Base-by-base conservation (phyloP, 2,329 filamentous ascomycete genomes). In the Leptographium procerum region DNA sequence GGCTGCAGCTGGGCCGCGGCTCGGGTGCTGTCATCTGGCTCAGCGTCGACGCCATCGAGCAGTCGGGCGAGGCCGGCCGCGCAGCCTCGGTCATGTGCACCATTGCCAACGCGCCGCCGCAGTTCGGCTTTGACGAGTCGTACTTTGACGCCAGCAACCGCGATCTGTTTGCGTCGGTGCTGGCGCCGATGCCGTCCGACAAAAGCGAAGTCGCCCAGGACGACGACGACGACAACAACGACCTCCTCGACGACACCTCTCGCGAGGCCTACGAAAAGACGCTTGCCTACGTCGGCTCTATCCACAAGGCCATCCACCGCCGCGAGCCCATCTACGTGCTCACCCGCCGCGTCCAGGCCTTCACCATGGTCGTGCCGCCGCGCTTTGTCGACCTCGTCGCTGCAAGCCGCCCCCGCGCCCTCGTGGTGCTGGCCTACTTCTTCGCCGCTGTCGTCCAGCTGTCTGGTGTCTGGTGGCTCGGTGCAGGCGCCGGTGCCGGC, bases 261-360 rank as follows among this genome's bases (percentile, higher is more conserved):
- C 61, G 64, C 11, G 64, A 64, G 2, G 64, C 66, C 16, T 68
- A 68, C 61, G 66, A 68, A 54, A 65, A 66, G 55, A 62, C 66
- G 7, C 61, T 68, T 11, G 64, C 62, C 56, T 67, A 66, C 33
- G 61, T 67, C 5, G 66, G 66, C 29, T 66, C 64, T 24, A 58
- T 68, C 14, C 65, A 68, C 43, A 57, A 60, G 3, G 60, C 63
- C 45, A 63, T 66, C 29, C 61, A 64, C 56, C 64, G 64, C 36
- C 66, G 67, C 33, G 69, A 71, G 63, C 67, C 69, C 4, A 61
- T 66, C 24, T 67, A 70, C 43, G 65, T 67, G 1, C 36, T 70
- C 28, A 61, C 65, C 52, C 60, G 66, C 4, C 61, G 66, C 3
- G 55, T 67, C 34, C 66, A 68, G 58, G 61, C 61, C 5, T 68